Evolutionary conservation across 177 flowering plant genomes (phyloP), one percentile per base, ranked within the genome.

Genomic region (Vitis hybrid): DNA sequence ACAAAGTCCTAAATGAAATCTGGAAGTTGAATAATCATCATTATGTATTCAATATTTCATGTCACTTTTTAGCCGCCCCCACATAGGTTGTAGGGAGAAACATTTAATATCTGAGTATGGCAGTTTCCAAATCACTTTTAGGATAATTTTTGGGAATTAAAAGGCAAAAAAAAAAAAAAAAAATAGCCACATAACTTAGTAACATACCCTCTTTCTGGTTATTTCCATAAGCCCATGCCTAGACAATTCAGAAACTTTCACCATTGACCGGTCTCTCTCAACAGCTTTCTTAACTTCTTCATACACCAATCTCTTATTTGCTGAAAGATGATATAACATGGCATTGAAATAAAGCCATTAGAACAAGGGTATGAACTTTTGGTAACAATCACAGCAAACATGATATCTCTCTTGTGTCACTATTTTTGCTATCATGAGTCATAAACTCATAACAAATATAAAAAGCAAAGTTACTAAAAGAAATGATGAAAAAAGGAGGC

Each of bases 151-250:
- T 57, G 14, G 13, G 31, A 14, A 33, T 52, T 5, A 28, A 62
- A 44, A 68, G 60, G 11, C 10, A 65, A n/a, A 71, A 38, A 1
- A 47, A 1, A 62, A 55, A 15, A 1, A 2, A 38, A 28, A 58
- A 54, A 51, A 44, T 4, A 51, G 24, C 49, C 57, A 55, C 22
- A 70, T 33, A 24, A 64, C 59, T 24, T 56, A 63, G 59, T 17
- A 68, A 74, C 80, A 50, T 89, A 95, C 99, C 90, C 99, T 83
- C 77, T 95, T 93, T 80, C 99, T 87, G 22, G 98, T 95, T 71
- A 95, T 95, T 80, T 95, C 98, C 99, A 95, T 95, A 47, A 95
- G 86, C 65, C 98, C 99, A 78, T 89, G 88, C 77, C 84, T 87
- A n/a, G 99, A 95, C 66, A 95, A 74, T 75, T 95, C 99, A 63